These are phyloP conservation scores for Plasmodium coatneyi DNA, from an alignment of 169 alveolate genomes.

Conservation along the genomic window DNA sequence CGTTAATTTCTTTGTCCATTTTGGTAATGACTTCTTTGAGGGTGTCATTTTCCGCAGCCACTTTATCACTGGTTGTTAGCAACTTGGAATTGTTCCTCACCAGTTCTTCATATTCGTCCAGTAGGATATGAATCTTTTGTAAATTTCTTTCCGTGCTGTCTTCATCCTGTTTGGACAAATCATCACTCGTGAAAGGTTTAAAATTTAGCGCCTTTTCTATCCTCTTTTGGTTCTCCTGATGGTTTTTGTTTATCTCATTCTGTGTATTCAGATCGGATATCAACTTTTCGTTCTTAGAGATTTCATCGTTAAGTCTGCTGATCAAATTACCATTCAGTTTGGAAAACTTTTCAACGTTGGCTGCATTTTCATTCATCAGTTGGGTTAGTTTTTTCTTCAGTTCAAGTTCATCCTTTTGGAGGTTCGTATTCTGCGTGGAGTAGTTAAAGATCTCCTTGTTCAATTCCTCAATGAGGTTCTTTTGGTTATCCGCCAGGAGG, in stretches of 20 bases:
- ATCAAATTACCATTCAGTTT: conserved; percentile 24
- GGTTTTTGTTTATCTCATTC: conserved; percentile 11
- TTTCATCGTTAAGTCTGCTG: conserved; percentile 35
- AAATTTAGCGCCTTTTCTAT: conserved; percentile 18
- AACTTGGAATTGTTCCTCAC: conserved; percentile 29
- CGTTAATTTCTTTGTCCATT: conserved; percentile 45
- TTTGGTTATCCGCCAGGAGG: conserved; percentile 37
- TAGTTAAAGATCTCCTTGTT: conserved; percentile 30
- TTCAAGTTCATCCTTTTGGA: conserved; percentile 30
- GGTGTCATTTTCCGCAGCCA: conserved; percentile 40
- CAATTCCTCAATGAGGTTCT: conserved; percentile 42
- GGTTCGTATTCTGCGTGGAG: conserved; percentile 14
- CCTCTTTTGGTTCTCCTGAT: conserved; percentile 21
- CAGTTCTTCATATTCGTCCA: conserved; percentile 47
- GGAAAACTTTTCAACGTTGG: conserved; percentile 24
- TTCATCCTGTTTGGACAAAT: not conserved
- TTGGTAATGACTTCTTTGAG: conserved; percentile 42
- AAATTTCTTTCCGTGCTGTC: conserved; percentile 9
- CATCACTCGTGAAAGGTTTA: not conserved
- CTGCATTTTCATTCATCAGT: conserved; percentile 33
- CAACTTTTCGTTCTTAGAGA: conserved; percentile 30
- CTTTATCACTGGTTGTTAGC: not conserved
- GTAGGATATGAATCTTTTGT: conserved; percentile 8
- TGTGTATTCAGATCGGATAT: not conserved
- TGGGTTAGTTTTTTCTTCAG: conserved; percentile 28